Percentiles rank a stretch among this genome's conserved stretches.
These are phyloP conservation scores for Solanum pimpinellifolium DNA, from an alignment of 257 asterid species.

Conservation along the genomic window DNA sequence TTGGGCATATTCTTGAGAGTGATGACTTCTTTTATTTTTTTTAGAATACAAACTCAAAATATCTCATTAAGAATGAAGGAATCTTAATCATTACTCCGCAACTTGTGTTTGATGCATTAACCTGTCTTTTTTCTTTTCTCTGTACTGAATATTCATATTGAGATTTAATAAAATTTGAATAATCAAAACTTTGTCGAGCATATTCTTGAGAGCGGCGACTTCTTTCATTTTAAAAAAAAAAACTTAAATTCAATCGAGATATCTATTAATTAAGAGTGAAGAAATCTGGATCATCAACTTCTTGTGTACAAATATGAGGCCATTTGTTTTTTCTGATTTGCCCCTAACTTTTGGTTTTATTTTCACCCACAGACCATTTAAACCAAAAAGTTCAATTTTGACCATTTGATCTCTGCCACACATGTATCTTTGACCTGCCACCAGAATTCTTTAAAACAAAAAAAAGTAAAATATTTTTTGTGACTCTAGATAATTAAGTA, in stretches of 20 bases:
- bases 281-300: not conserved
- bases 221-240: not conserved
- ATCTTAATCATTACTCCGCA: not conserved
- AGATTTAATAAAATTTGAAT: too few species aligned
- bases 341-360: not conserved
- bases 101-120: not conserved
- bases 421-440: not conserved
- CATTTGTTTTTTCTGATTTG: not conserved
- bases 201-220: not conserved
- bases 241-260: accelerated
- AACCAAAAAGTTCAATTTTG: constrained; percentile 55
- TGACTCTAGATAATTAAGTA: not conserved
- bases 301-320: not conserved
- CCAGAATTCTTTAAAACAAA: not conserved
- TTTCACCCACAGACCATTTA: constrained; percentile 4
- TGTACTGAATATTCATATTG: too few species aligned
- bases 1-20: not conserved
- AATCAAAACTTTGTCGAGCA: too few species aligned
- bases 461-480: not conserved
- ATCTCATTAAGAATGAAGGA: not conserved
- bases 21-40: not conserved
- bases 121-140: too few species aligned
- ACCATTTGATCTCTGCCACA: constrained; percentile 19
- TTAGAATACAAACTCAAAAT: not conserved
- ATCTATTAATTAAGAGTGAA: not conserved